phyloP scores from a whole-genome alignment of 257 asterid species.

The Buddleja alternifolia region DNA sequence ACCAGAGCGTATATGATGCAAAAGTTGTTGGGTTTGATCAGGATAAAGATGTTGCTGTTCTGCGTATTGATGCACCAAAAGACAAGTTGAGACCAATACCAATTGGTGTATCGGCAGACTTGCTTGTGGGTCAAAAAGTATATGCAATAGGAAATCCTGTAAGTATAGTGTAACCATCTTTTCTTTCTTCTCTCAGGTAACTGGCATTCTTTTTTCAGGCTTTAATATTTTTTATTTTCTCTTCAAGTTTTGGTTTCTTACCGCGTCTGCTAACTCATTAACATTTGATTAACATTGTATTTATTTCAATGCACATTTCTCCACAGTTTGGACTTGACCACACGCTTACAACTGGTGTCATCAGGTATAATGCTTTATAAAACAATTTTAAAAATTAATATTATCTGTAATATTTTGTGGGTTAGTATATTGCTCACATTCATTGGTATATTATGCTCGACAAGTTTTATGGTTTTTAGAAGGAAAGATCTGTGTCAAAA shows the following conservation, averaged over 20 bases:
- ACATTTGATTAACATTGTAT: conserved; percentile 26
- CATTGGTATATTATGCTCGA: background rate
- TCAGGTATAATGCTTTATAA: conserved; percentile 46
- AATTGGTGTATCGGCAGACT: conserved; percentile 85
- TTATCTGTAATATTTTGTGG: background rate
- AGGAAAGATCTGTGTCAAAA: background rate
- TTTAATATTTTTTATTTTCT: background rate
- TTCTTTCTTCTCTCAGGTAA: conserved; percentile 15
- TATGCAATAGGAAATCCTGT: conserved; percentile 98
- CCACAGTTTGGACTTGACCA: conserved; percentile 83
- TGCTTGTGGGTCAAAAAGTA: conserved; percentile 99
- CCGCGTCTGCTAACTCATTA: no score
- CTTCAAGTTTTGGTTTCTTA: background rate
- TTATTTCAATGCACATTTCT: conserved; percentile 13
- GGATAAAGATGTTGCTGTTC: conserved; percentile 97
- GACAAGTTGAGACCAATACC: conserved; percentile 91
- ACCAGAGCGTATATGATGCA: conserved; percentile 89
- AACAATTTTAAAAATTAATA: background rate
- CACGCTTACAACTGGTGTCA: conserved; percentile 79
- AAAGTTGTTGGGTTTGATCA: conserved; percentile 95
- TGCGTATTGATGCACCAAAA: conserved; percentile 71
- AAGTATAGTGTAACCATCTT: conserved; percentile 28
- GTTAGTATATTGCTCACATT: background rate
- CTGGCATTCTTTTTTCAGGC: conserved; percentile 8
- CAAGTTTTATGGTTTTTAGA: background rate